Evolutionary conservation across 306 rosid genomes (phyloP).

Genomic region (Vachellia pachyceras): DNA sequence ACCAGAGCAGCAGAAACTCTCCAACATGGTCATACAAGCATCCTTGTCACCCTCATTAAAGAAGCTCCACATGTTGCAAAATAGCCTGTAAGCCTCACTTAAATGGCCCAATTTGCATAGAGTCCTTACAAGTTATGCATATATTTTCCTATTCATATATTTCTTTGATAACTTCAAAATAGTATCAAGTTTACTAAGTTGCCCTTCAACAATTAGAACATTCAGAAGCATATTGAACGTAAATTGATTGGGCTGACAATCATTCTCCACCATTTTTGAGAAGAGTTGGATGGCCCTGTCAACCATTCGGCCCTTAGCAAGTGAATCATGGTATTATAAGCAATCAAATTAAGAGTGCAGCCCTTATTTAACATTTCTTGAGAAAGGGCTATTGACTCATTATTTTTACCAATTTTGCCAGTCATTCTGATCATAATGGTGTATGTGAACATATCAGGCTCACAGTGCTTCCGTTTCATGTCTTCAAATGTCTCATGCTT

Average conservation of each 20-base stretch:
- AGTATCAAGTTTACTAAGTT: constrained; percentile 70
- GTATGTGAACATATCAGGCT: constrained; percentile 81
- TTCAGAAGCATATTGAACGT: constrained; percentile 74
- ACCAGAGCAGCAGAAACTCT: constrained; percentile 76
- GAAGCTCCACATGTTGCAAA: constrained; percentile 91
- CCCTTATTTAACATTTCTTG: constrained; percentile 75
- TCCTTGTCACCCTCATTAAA: constrained; percentile 79
- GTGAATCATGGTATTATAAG: constrained; percentile 80
- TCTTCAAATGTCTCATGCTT: constrained; percentile 79
- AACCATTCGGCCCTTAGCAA: constrained; percentile 76
- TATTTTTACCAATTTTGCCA: constrained; percentile 68
- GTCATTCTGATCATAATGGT: constrained; percentile 93
- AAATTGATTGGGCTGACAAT: constrained; percentile 83
- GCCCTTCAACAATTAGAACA: constrained; percentile 76
- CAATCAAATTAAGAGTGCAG: constrained; percentile 63
- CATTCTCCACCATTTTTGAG: constrained; percentile 74
- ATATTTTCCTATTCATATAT: constrained; percentile 62
- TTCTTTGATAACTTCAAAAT: constrained; percentile 67
- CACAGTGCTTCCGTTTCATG: constrained; percentile 84
- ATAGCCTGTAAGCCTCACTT: constrained; percentile 85
- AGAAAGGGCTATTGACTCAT: constrained; percentile 60
- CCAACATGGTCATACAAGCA: constrained; percentile 84
- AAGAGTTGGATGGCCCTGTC: constrained; percentile 76
- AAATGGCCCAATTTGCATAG: constrained; percentile 81
- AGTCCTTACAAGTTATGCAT: constrained; percentile 77